Evolutionary conservation across 179 eudicot genomes (phyloP).

Genomic region (Silene coronaria): DNA sequence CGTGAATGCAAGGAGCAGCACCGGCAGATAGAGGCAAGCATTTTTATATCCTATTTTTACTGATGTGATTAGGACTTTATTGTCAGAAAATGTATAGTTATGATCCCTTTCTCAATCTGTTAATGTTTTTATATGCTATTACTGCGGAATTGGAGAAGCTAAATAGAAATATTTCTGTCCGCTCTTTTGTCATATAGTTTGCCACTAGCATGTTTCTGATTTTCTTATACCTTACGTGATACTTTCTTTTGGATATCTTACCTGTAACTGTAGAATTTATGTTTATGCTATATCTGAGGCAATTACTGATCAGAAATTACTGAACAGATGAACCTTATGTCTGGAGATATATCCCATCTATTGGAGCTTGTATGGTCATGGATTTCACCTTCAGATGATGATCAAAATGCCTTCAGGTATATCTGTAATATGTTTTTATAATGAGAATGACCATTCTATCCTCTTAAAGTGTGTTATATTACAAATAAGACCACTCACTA

Average conservation of each 20-base stretch:
- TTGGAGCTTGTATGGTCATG: conserved; percentile 79
- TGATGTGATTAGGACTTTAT: background rate
- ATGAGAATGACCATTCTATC: background rate
- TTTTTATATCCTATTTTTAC: conserved; percentile 5
- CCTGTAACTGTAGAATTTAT: conserved; percentile 4
- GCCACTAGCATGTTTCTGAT: conserved; percentile 5
- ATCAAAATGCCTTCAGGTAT: conserved; percentile 62
- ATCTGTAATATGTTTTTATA: background rate
- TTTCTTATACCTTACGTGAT: background rate
- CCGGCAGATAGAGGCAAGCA: conserved; percentile 77
- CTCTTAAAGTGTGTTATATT: background rate
- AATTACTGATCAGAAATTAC: conserved; percentile 6
- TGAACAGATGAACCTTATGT: conserved; percentile 78
- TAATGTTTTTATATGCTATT: background rate
- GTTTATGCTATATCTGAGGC: conserved; percentile 1
- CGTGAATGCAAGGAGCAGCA: conserved; percentile 94
- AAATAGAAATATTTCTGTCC: background rate
- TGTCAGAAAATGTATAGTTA: conserved; percentile 8
- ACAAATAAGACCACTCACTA: too few species aligned
- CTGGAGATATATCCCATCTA: conserved; percentile 64
- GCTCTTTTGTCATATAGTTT: background rate
- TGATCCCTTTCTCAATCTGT: background rate
- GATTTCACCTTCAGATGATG: conserved; percentile 84
- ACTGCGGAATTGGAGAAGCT: background rate
- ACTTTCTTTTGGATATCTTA: background rate